Base-by-base conservation (phyloP, 1,284 basidiomycete species). In the Malassezia restricta region DNA sequence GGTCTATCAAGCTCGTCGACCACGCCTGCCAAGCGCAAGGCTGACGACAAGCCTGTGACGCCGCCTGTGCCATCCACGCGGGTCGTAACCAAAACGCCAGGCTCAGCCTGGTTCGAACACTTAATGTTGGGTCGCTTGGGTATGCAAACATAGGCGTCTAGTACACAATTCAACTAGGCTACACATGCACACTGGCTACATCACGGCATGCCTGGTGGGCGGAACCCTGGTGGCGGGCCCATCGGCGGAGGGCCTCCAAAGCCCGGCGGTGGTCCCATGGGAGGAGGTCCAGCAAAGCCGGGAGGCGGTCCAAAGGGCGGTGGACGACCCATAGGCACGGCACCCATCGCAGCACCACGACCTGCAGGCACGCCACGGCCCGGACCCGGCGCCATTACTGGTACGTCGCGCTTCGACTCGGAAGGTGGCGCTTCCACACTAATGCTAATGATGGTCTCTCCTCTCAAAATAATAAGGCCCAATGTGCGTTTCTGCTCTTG, bases 401-500 rank as follows among this genome's bases (percentile, higher is more conserved):
- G 85, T 74, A 90, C 90, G 67, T 87, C 84, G 15, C 87, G 85
- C 51, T 90, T 86, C n/a, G 83, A 82, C 14, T 83, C 81, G 5
- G 94, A 91, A 40, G 94, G 94, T 3, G 92, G 92, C 3, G 91
- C 92, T 74, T 96, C 94, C 24, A 96, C 89, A 57, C 82, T 85
- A 64, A 98, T 79, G 68, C 86, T 90, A 68, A 99, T 92, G 42
- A 98, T 87, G 1, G 87, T 88, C 76, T 98, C 94, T 56, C 94
- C 94, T 56, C 94, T 82, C 62, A 98, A 77, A 68, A 99, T 96
- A 50, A 98, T 88, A 35, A 99, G 79, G 24, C 94, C 94, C 27
- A 99, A 80, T 0, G 88, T 84, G 54, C 94, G 82, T 77, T 98
- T 99, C 79, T 95, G 85, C 78, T 96, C 91, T 71, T 92, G 87